Base-by-base conservation (phyloP, 306 rosid species). In the Cucurbita argyrosperma region DNA sequence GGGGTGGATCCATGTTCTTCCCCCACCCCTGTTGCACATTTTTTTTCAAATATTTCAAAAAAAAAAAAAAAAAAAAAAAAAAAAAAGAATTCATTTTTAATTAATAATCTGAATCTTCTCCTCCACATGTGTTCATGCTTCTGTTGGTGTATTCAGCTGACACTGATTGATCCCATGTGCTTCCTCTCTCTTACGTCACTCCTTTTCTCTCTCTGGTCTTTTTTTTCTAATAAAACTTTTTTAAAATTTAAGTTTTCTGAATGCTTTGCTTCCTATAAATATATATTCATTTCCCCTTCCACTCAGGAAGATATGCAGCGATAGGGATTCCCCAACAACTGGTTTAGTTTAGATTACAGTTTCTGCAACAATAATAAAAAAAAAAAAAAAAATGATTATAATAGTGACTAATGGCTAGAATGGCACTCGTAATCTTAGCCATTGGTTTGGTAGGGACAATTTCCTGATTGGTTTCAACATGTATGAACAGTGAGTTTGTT, bases 251-350 rank as follows among this genome's bases (percentile, higher is more conserved):
- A 9, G 35, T 18, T n/a, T 42, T 64, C 51, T 64, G 71, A 64
- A 64, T 40, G 14, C 35, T 55, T 77, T 38, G 35, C 70, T 64
- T 79, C 21, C 39, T 54, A 37, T 15, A 51, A 23, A 45, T 50
- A 37, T 73, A 55, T 82, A 71, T 59, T 68, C 63, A 43, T 74
- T 61, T 80, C 51, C 83, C 68, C 71, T 76, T 75, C 71, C 71
- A 45, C 70, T 74, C 70, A 60, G 68, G 69, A 77, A 80, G 78
- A 85, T 76, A 79, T 81, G 88, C 75, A 38, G 73, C 76, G 96
- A 92, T 79, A 74, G 82, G 82, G 97, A 92, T 87, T 84, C 79
- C 49, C 74, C 82, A 90, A 85, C 97, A 4, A 82, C 85, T 82
- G 77, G 79, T 83, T 76, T 60, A 56, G 76, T 64, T 78, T 60